A percentile compares a stretch with the other conserved stretches of the same genome.
These are phyloP conservation scores for Aurifilum marmelostoma DNA, from an alignment of 2,329 filamentous ascomycete species.

Conservation along the genomic window DNA sequence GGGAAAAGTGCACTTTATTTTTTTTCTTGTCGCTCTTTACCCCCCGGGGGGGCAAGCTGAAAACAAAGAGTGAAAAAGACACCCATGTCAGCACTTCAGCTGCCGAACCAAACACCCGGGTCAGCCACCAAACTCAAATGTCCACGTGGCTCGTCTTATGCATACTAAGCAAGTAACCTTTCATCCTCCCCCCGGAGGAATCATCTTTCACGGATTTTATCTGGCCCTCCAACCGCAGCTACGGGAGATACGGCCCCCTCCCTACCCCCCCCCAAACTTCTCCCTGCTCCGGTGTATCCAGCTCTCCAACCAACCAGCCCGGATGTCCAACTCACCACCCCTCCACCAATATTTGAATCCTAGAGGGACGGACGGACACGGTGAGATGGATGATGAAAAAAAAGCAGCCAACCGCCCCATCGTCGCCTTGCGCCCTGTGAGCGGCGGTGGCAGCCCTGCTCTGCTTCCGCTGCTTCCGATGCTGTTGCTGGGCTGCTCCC, in stretches of 20 bases:
- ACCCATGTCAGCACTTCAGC: slow-evolving; percentile 5
- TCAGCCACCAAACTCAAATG: background rate
- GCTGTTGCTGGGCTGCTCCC: background rate
- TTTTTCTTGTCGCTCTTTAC: too few relatives aligned
- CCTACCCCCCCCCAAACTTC: too few relatives aligned
- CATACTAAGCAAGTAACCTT: too few relatives aligned
- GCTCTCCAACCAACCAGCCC: too few relatives aligned
- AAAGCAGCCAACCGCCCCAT: background rate
- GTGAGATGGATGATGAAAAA: background rate
- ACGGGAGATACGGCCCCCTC: background rate
- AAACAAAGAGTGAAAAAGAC: too few relatives aligned
- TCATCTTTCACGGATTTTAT: too few relatives aligned
- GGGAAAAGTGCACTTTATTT: slow-evolving; percentile 1
- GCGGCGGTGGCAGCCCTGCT: too few relatives aligned
- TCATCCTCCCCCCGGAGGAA: too few relatives aligned
- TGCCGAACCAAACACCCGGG: slow-evolving; percentile 11
- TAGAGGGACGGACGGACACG: background rate
- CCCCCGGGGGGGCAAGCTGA: background rate
- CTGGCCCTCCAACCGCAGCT: background rate
- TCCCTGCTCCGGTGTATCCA: too few relatives aligned
- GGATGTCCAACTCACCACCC: background rate
- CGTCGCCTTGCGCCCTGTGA: background rate
- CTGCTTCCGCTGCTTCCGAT: background rate
- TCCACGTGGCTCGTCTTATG: background rate
- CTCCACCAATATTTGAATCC: background rate